Conservation (phyloP, 2,329 filamentous ascomycete genomes). For the Aspergillaceae sp. region DNA sequence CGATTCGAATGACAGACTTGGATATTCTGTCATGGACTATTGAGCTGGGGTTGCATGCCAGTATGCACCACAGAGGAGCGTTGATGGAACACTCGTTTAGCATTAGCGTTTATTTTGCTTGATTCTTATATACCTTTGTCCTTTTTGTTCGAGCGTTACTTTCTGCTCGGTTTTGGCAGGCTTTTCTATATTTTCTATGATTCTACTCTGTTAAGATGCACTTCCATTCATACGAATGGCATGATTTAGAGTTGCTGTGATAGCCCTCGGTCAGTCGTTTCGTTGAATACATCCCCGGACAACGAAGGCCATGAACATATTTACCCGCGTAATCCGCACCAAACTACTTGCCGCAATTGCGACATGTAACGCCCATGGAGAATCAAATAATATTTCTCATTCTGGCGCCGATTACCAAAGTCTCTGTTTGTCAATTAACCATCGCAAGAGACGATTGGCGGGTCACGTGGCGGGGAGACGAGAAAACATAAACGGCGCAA, state of each 20-base stretch:
- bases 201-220: neutral
- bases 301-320: neutral
- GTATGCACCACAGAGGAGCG: too few relatives aligned
- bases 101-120: neutral
- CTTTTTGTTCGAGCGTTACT: neutral
- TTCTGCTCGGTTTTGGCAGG: neutral
- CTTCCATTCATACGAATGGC: neutral
- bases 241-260: neutral
- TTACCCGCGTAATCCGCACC: too few relatives aligned
- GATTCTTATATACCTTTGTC: neutral
- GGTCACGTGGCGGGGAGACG: neutral
- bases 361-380: too few relatives aligned
- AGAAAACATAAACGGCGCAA: too few relatives aligned
- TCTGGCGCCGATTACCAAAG: too few relatives aligned
- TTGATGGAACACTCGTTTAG: too few relatives aligned
- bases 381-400: too few relatives aligned
- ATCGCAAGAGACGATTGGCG: too few relatives aligned
- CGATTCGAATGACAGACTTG: conserved; percentile 37
- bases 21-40: conserved; percentile 27
- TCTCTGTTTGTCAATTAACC: too few relatives aligned
- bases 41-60: conserved; percentile 9
- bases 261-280: neutral
- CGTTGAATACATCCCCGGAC: neutral
- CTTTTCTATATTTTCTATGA: neutral
- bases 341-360: too few relatives aligned